These are phyloP conservation scores for Meripilus lineatus DNA, from an alignment of 1,284 basidiomycete species.

Conservation along the genomic window DNA sequence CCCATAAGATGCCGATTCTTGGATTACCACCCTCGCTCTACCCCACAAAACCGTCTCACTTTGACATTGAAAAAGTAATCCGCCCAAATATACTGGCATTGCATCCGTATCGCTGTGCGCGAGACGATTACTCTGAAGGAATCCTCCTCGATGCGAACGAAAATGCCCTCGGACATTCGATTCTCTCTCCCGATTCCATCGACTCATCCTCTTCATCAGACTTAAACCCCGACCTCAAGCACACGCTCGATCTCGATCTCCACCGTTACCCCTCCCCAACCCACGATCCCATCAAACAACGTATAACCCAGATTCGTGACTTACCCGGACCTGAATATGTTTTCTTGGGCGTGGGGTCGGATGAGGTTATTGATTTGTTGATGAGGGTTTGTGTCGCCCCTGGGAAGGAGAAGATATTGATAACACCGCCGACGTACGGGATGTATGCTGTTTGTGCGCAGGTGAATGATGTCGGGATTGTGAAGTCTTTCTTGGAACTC, in stretches of 20 bases:
- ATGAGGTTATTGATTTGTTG: conserved; percentile 95
- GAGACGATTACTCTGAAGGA: conserved; percentile 92
- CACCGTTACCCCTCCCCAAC: conserved; percentile 88
- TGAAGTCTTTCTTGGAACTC: conserved; percentile 77
- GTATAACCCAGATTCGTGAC: conserved; percentile 68
- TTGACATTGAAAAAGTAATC: conserved; percentile 79
- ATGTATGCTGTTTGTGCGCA: conserved; percentile 97
- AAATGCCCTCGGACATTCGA: conserved; percentile 88
- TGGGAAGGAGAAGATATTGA: conserved; percentile 72
- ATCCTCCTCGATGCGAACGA: conserved; percentile 99
- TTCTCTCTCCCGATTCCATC: conserved; percentile 34
- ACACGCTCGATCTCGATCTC: conserved; percentile 49
- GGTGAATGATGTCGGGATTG: conserved; percentile 88
- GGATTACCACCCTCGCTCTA: conserved; percentile 37
- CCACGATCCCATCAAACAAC: conserved; percentile 74
- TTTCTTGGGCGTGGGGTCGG: conserved; percentile 95
- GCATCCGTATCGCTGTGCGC: conserved; percentile 91
- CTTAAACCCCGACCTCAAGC: conserved; percentile 26
- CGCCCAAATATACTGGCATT: conserved; percentile 92
- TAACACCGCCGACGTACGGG: conserved; percentile 94
- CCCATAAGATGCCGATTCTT: conserved; percentile 38
- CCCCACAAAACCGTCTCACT: conserved; percentile 66
- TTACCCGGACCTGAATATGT: conserved; percentile 69
- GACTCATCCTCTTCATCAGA: conserved; percentile 3
- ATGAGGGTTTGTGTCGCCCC: conserved; percentile 89